Base-by-base conservation (phyloP, 192 early-diverging fungal species). In the Haplosporangium gracile region DNA sequence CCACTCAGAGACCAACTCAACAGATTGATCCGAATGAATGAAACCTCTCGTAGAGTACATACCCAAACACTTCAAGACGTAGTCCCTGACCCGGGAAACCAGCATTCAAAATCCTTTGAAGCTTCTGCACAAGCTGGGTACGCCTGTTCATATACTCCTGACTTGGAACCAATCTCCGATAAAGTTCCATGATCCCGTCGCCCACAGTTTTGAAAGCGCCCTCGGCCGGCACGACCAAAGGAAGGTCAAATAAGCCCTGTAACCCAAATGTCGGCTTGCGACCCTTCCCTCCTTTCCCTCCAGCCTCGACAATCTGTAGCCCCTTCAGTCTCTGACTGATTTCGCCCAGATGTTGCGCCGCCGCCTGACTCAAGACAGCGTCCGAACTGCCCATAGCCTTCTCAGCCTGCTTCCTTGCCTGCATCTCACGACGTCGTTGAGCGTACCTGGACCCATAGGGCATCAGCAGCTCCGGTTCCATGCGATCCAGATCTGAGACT, bases 31-130 rank as follows among this genome's bases (percentile, higher is more conserved):
- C 3, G 36, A 38, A n/a, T 8, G 10, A 13, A 29, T 55, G 53
- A 34, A 22, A 26, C 11, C 16, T 0, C 18, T 38, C 5, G 1
- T 22, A 49, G 2, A 16, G 5, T 63, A 22, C 77, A 43, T 81
- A 78, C 84, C 84, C 84, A 81, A 86, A 86, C 4, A 70, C 75
- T 51, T 86, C 63, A 39, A 86, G 55, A 4, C 75, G 78, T 1
- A 86, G 51, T 6, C 38, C 24, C 11, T 40, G 63, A 8, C 57
- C 39, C 0, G 78, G 79, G 60, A 74, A 86, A 26, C 51, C 68
- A 9, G 11, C 7, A n/a, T 86, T 75, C 29, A 86, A 39, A 3
- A 81, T 68, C 9, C 22, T 29, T 34, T 86, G 84, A 5, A 86
- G 45, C 24, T 53, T 78, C 26, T 57, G 45, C 24, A 86, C 55